Base-by-base conservation (phyloP, 768 basidiomycete species). In the Phlegmacium glaucopus region DNA sequence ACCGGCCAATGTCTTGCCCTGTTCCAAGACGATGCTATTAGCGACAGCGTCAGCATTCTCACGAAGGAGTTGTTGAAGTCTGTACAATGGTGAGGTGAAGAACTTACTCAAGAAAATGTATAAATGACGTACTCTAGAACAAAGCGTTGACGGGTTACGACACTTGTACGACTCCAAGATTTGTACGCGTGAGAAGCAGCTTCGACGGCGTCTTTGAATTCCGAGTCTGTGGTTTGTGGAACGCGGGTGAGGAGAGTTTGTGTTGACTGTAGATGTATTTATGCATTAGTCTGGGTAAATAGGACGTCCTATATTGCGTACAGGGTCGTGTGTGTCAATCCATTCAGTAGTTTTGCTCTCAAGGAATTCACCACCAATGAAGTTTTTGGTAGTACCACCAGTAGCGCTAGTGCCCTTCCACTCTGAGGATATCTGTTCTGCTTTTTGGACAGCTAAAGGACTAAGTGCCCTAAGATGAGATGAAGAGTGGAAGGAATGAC, bases 1-100 rank as follows among this genome's bases (percentile, higher is more conserved):
- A 88, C 88, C 88, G 53, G 88, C 81, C 36, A 90, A 68, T 0
- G 95, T 99, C 72, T 97, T 97, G 12, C 95, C 95, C 68, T 98
- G 95, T 63, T 97, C 94, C 16, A 97, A 70, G 18, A 94, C 92
- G 46, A 97, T 97, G 56, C 86, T 92, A 36, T 74, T 76, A 1
- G 94, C 94, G 45, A 99, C 77, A 42, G 85, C 86, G 57, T 92
- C 91, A 7, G 85, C 78, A 63, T 97, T 83, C 62, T 90, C 74
- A 38, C 94, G 85, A 47, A 99, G 82, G 25, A 91, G 77, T 49
- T 83, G 78, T 61, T 97, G 95, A 26, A 98, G 77, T 56, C 94
- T 97, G 45, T 38, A 22, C 22, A n/a, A 29, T 26, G 29, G 29
- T 37, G 26, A 16, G 40, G 17, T n/a, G 35, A 17, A 32, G 37